Evolutionary conservation across 2,329 filamentous ascomycete genomes (phyloP), one percentile per base, ranked within the genome.

Genomic region (Talaromyces sp.): DNA sequence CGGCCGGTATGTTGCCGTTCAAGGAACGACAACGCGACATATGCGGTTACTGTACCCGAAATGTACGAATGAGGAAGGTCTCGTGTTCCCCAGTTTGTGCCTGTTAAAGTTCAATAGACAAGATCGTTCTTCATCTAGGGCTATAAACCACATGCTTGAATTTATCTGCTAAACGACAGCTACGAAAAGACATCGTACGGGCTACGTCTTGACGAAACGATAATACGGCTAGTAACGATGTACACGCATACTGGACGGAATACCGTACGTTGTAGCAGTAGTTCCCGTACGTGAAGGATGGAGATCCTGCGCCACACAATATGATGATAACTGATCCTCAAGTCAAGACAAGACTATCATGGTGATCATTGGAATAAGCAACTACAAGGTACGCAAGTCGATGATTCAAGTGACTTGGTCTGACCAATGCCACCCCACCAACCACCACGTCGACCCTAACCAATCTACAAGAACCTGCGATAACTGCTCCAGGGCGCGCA

Each of bases 31-130:
- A 37, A 1, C 10, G 1, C 35, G 7, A 19, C 45, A 49, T 52
- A 52, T n/a, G 25, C 4, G 45, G 47, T 5, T 31, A 31, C 27
- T 31, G 27, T 50, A 25, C 10, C 27, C 19, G 3, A 10, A 35
- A 17, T 13, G 10, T 37, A 56, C 52, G 5, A 56, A 56, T 17
- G n/a, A 25, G 52, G 52, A 37, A 56, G 49, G 49, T 50, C 25
- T 50, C 11, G 7, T 31, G 17, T 9, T 56, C 52, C 52, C 52
- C 33, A 37, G 52, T 37, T 10, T 54, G 27, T 35, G 33, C n/a
- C n/a, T 25, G n/a, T 56, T 56, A 56, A 19, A 15, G 52, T 56
- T 56, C 52, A 56, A 56, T 56, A 56, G 52, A 56, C 52, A 35
- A 35, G 50, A 54, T 54, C 31, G 27, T 54, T 54, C 31, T 25